A percentile compares a stretch with the other conserved stretches of the same genome.
Evolutionary conservation across 225 moss, liverwort and hornwort species (phyloP).

Genomic region (Asterella californica): DNA sequence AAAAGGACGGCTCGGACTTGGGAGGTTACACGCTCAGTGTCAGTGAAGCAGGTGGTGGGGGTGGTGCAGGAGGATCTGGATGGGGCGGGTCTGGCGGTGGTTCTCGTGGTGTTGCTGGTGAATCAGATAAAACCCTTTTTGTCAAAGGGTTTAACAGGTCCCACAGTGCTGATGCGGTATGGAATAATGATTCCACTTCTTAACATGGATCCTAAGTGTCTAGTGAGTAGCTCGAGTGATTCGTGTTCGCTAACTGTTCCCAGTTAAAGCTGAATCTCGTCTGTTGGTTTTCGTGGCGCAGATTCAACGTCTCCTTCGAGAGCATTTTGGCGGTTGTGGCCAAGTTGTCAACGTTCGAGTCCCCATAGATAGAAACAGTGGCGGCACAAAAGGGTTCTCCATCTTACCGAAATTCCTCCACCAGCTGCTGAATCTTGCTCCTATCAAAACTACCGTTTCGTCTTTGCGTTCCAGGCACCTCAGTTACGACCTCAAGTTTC

Average conservation of each 20-base stretch:
- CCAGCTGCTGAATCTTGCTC: no score
- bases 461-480: no score
- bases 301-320: conserved; percentile 19
- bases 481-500: no score
- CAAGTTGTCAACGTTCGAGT: conserved; percentile 22
- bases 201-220: background rate
- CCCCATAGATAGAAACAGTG: conserved; percentile 24
- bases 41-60: conserved; percentile 59
- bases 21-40: conserved; percentile 55
- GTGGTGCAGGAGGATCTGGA: no score
- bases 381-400: conserved; percentile 23
- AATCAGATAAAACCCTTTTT: conserved; percentile 27
- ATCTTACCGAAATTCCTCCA: background rate
- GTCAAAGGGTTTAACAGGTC: conserved; percentile 32
- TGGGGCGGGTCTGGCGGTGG: background rate
- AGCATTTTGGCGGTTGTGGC: conserved; percentile 21
- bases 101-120: conserved; percentile 14
- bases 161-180: conserved; percentile 13
- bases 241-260: background rate
- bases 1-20: no score
- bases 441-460: no score
- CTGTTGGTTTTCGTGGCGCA: background rate
- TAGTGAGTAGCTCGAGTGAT: background rate
- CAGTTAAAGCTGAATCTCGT: background rate
- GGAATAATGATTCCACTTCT: background rate